Evolutionary conservation across 176 grass and related monocot species (phyloP).

Genomic region (Paspalum vaginatum): DNA sequence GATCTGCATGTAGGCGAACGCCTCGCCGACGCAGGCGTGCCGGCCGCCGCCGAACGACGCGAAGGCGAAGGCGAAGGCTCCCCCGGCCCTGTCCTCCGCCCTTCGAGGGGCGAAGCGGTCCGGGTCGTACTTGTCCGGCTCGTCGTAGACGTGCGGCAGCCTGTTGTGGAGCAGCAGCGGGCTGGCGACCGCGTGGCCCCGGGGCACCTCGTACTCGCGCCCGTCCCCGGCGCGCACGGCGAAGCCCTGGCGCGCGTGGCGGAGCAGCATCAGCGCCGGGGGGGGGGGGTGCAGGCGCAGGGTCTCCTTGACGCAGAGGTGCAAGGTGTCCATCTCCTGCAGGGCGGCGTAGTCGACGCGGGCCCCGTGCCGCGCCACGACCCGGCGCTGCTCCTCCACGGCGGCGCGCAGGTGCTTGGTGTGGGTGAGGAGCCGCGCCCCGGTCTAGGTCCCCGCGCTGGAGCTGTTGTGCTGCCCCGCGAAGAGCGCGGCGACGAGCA

Average conservation of each 20-base stretch:
- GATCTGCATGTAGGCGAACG: conserved; percentile 77
- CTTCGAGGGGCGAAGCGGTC: conserved; percentile 24
- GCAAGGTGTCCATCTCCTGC: conserved; percentile 52
- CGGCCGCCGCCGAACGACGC: conserved; percentile 67
- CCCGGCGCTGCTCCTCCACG: conserved; percentile 51
- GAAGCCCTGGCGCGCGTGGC: conserved; percentile 52
- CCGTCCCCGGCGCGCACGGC: conserved; percentile 50
- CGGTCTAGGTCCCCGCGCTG: conserved; percentile 44
- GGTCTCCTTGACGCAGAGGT: conserved; percentile 61
- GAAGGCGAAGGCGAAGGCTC: conserved; percentile 63
- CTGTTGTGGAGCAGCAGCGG: conserved; percentile 49
- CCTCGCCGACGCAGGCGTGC: conserved; percentile 70
- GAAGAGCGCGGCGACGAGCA: conserved; percentile 53
- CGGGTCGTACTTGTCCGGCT: conserved; percentile 57
- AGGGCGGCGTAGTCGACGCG: conserved; percentile 45
- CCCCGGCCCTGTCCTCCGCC: conserved; percentile 50
- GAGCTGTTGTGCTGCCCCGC: conserved; percentile 60
- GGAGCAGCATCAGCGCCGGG: conserved; percentile 47
- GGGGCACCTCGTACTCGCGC: conserved; percentile 49
- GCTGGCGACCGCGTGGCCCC: conserved; percentile 44
- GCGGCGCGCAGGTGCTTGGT: conserved; percentile 38
- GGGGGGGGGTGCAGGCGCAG: conserved; percentile 57
- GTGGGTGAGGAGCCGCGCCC: conserved; percentile 48
- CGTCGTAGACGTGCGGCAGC: conserved; percentile 42
- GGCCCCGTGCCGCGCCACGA: conserved; percentile 30